Evolutionary conservation across 106 monocot species (phyloP), one percentile per base, ranked within the genome.

Genomic region (Agapanthus africanus): DNA sequence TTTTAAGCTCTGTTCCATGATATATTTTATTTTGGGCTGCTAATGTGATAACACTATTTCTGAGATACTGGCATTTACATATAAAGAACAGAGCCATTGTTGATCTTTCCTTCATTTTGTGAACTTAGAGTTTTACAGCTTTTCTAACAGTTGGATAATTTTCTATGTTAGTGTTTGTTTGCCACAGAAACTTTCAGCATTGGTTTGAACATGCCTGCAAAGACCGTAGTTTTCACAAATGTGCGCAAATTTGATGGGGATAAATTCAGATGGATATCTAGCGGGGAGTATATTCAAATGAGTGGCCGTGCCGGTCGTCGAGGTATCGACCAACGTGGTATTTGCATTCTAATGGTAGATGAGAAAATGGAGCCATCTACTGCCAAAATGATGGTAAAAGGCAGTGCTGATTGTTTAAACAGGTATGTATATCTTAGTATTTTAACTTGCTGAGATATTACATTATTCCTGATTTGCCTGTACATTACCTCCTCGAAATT

Each of bases 111-210:
- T 11, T 52, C 52, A 10, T 22, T 52, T 21, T 23, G 9, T 11
- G 3, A 5, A n/a, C n/a, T n/a, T n/a, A n/a, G n/a, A n/a, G n/a
- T n/a, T n/a, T n/a, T n/a, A 11, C 25, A 28, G 6, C 7, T 42
- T 16, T 41, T 44, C 66, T 40, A 18, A 44, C 13, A 8, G 27
- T 28, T 27, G 25, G 42, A 6, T 7, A n/a, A 30, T 37, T 25
- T 76, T 74, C 57, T 37, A 34, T 40, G 82, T 65, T 69, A 97
- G 99, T 99, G 99, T 74, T 73, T 99, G 51, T 90, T 99, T 85
- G 99, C 99, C 35, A 99, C 99, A 83, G 99, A 99, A 80, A 99
- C 99, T 25, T 99, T 99, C 87, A 93, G 99, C 57, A 99, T 99
- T 40, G 99, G 93, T 39, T 72, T 99, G 77, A 99, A 99, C 78